These are phyloP conservation scores for Aspergillus melleus DNA, from an alignment of 2,329 filamentous ascomycete genomes.

Conservation along the genomic window DNA sequence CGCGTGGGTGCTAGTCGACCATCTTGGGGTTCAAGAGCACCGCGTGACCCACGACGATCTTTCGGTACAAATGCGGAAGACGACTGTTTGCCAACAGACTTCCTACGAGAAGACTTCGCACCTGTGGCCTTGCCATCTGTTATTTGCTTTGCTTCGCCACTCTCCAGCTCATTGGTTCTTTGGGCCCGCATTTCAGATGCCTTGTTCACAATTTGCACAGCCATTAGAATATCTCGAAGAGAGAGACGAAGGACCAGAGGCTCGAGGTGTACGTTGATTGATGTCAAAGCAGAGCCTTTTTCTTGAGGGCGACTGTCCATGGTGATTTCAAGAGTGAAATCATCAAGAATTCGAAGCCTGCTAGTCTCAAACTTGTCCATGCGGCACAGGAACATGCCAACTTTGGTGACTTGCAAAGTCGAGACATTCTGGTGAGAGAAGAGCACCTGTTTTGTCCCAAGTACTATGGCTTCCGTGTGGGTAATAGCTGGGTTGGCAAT, in stretches of 20 bases:
- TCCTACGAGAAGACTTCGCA: conserved; percentile 46
- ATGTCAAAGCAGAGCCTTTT: conserved; percentile 63
- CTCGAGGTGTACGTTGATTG: conserved; percentile 83
- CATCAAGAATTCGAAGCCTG: conserved; percentile 87
- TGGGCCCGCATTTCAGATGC: conserved; percentile 78
- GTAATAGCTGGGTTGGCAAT: conserved; percentile 90
- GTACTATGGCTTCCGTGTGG: conserved; percentile 91
- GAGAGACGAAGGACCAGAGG: conserved; percentile 88
- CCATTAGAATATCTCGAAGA: conserved; percentile 89
- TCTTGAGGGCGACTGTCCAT: conserved; percentile 71
- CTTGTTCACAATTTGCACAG: conserved; percentile 86
- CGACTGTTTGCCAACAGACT: conserved; percentile 46
- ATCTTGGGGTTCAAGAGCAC: conserved; percentile 38
- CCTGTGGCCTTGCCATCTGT: conserved; percentile 42
- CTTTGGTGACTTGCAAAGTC: conserved; percentile 87
- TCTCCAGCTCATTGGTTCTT: conserved; percentile 47
- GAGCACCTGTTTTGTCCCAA: conserved; percentile 90
- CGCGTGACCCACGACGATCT: conserved; percentile 47
- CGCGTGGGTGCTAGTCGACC: conserved; percentile 40
- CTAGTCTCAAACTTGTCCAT: conserved; percentile 98
- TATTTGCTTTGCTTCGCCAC: conserved; percentile 56
- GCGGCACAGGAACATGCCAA: conserved; percentile 97
- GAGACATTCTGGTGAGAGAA: conserved; percentile 91
- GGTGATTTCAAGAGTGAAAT: conserved; percentile 88
- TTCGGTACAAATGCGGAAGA: conserved; percentile 47